Evolutionary conservation across 306 rosid species (phyloP), one percentile per base, ranked within the genome.

Genomic region (Fragaria nilgerrensis): DNA sequence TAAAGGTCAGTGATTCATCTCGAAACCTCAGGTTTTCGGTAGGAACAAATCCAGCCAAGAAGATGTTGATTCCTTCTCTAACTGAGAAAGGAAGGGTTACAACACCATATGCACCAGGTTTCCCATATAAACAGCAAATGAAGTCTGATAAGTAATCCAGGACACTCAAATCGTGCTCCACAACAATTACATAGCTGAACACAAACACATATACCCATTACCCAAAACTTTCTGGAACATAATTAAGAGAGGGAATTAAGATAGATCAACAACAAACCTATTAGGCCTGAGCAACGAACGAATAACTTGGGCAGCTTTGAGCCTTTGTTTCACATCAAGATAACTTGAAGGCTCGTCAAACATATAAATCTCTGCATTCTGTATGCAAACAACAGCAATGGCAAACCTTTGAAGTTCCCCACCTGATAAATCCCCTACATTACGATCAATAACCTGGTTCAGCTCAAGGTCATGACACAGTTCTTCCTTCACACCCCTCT

Each of bases 331-430:
- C 84, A 96, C 99, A 68, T 96, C 99, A 84, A 96, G 98, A 82
- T 92, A 96, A 86, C 98, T 96, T 53, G 98, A 96, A 47, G 99
- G 99, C 78, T 96, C 98, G 27, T 96, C 99, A 73, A 96, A 96
- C 98, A 96, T 96, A 75, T 92, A 96, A 75, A 96, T 96, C 85
- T 92, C 99, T 37, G 99, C 99, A 82, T 84, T 87, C 85, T 96
- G 99, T 79, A 92, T 88, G 76, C 97, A 97, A 81, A 96, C 97
- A 50, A 89, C 97, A 2, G 98, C 99, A 89, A 96, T 96, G 59
- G 99, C 99, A 86, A 96, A 96, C 75, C 98, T 85, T 87, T 96
- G 98, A 85, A 96, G 99, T 82, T 96, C 99, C 73, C 99, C 99
- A 78, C 98, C 99, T 2, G 99, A 92, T 70, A 96, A 89, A 83